Percentiles rank a stretch among this genome's conserved stretches.
These are phyloP conservation scores for Penicillium fimorum DNA, from an alignment of 495 filamentous ascomycete species.

Conservation along the genomic window DNA sequence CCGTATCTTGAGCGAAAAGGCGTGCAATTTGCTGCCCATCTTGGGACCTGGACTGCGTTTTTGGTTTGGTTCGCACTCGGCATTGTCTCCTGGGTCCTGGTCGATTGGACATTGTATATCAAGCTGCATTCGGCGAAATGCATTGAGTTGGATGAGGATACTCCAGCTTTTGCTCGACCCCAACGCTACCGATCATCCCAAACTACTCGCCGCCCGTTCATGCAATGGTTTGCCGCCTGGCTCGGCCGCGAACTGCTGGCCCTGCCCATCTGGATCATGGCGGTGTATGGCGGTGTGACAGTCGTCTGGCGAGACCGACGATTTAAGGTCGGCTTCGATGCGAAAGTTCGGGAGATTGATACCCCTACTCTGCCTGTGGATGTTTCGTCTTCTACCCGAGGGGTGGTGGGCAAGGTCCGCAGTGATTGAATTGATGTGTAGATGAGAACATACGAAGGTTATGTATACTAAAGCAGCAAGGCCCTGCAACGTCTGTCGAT, in stretches of 20 bases:
- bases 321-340: constrained; percentile 80
- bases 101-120: constrained; percentile 72
- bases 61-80: constrained; percentile 60
- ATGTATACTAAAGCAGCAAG: constrained; percentile 17
- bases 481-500: not conserved
- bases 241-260: constrained; percentile 78
- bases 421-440: constrained; percentile 31
- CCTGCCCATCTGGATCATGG: constrained; percentile 82
- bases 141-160: constrained; percentile 69
- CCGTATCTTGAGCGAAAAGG: constrained; percentile 54
- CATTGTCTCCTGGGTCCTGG: constrained; percentile 65
- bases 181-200: constrained; percentile 16
- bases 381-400: constrained; percentile 19
- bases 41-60: constrained; percentile 69
- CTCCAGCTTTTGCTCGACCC: constrained; percentile 66
- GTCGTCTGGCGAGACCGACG: constrained; percentile 82
- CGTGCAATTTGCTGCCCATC: constrained; percentile 38
- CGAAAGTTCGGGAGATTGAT: constrained; percentile 64
- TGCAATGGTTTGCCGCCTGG: constrained; percentile 80
- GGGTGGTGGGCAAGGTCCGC: constrained; percentile 24
- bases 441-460: constrained; percentile 3
- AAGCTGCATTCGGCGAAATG: constrained; percentile 68
- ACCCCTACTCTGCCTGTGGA: constrained; percentile 9
- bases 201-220: constrained; percentile 53
- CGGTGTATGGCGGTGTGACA: constrained; percentile 76